phyloP scores from a whole-genome alignment of 768 basidiomycete genomes.

The Hemileccinum rubropunctum region DNA sequence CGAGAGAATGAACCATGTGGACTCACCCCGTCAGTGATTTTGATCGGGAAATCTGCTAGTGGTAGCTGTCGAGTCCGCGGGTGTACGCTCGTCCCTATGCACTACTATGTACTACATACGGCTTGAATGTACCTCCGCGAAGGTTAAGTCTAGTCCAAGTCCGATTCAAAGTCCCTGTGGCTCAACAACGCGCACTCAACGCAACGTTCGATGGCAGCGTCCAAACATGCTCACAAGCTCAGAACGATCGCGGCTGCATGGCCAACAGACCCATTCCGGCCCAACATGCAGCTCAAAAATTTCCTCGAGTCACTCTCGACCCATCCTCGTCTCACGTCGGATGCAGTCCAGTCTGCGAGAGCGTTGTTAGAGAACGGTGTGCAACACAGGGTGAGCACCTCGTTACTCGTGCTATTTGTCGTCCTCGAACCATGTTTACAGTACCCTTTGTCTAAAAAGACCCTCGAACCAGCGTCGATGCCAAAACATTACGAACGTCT shows the following conservation, averaged over 20 bases:
- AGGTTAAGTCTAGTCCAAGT: constrained; percentile 17
- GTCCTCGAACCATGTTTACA: constrained; percentile 30
- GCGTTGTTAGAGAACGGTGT: constrained; percentile 54
- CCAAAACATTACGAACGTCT: constrained; percentile 74
- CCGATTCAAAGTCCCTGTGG: constrained; percentile 15
- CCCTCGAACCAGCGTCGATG: constrained; percentile 64
- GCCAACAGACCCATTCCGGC: constrained; percentile 73
- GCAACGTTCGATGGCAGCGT: constrained; percentile 20
- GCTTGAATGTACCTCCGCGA: constrained; percentile 16
- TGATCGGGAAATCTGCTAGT: too few relatives aligned
- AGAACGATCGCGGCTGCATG: constrained; percentile 56
- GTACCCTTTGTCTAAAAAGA: constrained; percentile 67
- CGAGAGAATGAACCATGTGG: too few relatives aligned
- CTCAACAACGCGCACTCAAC: too few relatives aligned
- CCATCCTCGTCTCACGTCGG: constrained; percentile 65
- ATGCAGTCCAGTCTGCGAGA: constrained; percentile 58
- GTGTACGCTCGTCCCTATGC: too few relatives aligned
- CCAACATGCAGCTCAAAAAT: constrained; percentile 66
- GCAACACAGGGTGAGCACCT: constrained; percentile 50
- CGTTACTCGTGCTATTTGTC: not conserved
- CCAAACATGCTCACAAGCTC: too few relatives aligned
- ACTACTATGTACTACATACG: too few relatives aligned
- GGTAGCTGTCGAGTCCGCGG: too few relatives aligned
- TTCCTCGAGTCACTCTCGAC: constrained; percentile 63
- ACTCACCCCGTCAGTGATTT: too few relatives aligned